Conservation (phyloP, 2,329 filamentous ascomycete genomes). For the Berkeleyomyces basicola region DNA sequence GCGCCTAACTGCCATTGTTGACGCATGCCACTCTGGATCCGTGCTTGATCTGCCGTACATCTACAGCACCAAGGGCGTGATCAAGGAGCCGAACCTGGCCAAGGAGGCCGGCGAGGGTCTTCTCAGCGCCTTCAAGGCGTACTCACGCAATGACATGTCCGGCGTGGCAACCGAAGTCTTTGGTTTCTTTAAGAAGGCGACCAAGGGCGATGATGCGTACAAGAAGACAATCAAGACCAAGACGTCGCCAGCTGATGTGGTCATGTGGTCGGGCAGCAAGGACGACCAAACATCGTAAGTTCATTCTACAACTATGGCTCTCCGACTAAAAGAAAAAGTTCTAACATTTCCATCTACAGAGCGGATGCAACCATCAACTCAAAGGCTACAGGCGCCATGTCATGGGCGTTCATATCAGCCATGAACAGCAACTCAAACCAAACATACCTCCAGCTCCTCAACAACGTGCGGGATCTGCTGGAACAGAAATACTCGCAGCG, state of each 20-base stretch:
- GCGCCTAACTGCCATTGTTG: slow-evolving; percentile 66
- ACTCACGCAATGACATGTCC: slow-evolving; percentile 67
- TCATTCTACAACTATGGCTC: neutral
- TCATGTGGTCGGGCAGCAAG: slow-evolving; percentile 97
- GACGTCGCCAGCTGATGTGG: slow-evolving; percentile 84
- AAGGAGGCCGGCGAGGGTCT: slow-evolving; percentile 63
- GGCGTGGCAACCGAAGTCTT: slow-evolving; percentile 69
- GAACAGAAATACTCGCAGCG: slow-evolving; percentile 81
- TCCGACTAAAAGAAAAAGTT: neutral
- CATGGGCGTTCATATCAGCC: slow-evolving; percentile 84
- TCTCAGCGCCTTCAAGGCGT: slow-evolving; percentile 56
- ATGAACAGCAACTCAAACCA: slow-evolving; percentile 88
- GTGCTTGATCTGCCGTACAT: slow-evolving; percentile 64
- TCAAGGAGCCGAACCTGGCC: slow-evolving; percentile 68
- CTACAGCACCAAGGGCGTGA: slow-evolving; percentile 62
- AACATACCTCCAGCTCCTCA: slow-evolving; percentile 88
- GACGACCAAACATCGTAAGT: slow-evolving; percentile 73
- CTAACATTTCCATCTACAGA: slow-evolving; percentile 27
- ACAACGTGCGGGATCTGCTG: slow-evolving; percentile 84
- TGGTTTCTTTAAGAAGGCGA: slow-evolving; percentile 56
- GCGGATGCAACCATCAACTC: slow-evolving; percentile 78
- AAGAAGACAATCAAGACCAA: slow-evolving; percentile 70
- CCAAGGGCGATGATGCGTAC: slow-evolving; percentile 57
- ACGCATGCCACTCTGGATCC: slow-evolving; percentile 66
- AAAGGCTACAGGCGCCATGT: slow-evolving; percentile 94